Base-by-base conservation (phyloP, 495 filamentous ascomycete species). In the Chlorociboria aeruginascens region DNA sequence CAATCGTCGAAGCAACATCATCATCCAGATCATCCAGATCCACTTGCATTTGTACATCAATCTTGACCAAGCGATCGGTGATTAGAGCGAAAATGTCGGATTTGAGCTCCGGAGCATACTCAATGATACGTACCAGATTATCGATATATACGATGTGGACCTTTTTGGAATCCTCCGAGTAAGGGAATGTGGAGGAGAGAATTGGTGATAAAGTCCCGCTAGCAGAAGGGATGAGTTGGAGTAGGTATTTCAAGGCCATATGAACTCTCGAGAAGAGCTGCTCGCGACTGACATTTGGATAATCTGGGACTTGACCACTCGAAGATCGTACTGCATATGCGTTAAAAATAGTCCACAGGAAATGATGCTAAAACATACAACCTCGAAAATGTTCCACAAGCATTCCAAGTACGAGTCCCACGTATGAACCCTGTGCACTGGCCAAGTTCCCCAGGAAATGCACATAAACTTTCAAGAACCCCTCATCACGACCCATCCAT, bases 41-140 rank as follows among this genome's bases (percentile, higher is more conserved):
- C 9, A 86, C 77, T 62, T 95, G 89, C 60, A 97, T 88, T 59
- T 95, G 86, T 3, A 94, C 85, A 55, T 99, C 92, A 39, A 93
- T 82, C 63, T 92, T 94, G 48, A 96, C 85, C 3, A 96, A 68
- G 43, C 81, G 76, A 32, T 90, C 82, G 9, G 83, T 85, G 35
- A 96, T 79, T 13, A 95, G 65, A 48, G 83, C 78, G 45, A 95
- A 74, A n/a, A 96, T 76, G 45, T 92, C 84, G 12, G 78, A 72
- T 53, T 80, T 79, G n/a, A 97, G 69, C 40, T 90, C 82, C 0
- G 86, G 86, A 6, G 80, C 73, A 61, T 93, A 93, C 39, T 69
- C 69, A 34, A 81, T 74, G 25, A 97, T 63, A 49, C 70, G 76
- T 6, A 96, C 66, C 3, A 95, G 65, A 58, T 95, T 94, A 40